phyloP scores from a whole-genome alignment of 75 land plant species.

The Larix kaempferi region DNA sequence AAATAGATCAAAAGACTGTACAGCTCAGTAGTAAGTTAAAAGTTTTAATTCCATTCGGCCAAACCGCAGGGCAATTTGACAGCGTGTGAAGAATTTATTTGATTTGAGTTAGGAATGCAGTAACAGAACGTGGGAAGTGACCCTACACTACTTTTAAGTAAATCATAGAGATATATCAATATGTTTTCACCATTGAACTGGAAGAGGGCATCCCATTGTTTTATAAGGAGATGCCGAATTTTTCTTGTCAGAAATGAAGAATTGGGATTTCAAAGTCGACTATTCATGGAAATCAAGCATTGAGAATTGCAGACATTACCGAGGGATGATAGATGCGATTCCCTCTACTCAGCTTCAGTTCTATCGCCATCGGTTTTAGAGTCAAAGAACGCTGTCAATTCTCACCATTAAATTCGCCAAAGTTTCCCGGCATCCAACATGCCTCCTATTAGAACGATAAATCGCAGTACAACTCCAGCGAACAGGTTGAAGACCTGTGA shows the following conservation, averaged over 20 bases:
- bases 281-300: too few species aligned
- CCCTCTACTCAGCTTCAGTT: constrained; percentile 23
- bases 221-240: not conserved
- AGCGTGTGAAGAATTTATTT: not conserved
- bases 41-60: too few species aligned
- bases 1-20: not conserved
- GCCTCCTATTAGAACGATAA: too few species aligned
- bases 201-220: not conserved
- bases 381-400: too few species aligned
- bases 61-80: not conserved
- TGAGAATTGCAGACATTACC: not conserved
- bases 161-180: not conserved
- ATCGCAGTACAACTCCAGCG: too few species aligned
- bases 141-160: not conserved
- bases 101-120: not conserved
- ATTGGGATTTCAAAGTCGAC: too few species aligned
- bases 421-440: too few species aligned
- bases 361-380: constrained; percentile 5
- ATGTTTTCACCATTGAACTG: not conserved
- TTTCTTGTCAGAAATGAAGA: too few species aligned
- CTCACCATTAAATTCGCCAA: too few species aligned
- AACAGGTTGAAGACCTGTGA: too few species aligned
- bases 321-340: constrained; percentile 18
- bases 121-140: not conserved
- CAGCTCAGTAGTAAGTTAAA: too few species aligned